phyloP scores from a whole-genome alignment of 2,329 filamentous ascomycete genomes.

The Trichoderma sp. region DNA sequence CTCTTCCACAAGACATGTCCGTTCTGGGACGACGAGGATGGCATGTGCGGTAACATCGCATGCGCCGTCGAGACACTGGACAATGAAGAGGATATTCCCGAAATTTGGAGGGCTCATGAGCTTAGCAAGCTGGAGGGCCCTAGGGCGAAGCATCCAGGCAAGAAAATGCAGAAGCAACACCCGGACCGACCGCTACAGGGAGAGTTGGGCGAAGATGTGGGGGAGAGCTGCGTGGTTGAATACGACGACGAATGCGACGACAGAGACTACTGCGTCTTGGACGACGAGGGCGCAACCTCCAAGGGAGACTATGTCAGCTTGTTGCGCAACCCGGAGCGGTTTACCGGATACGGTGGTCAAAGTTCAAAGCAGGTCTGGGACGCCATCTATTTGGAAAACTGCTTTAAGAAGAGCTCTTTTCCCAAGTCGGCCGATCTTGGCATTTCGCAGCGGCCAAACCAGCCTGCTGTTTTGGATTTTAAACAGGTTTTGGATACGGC shows the following conservation, averaged over 20 bases:
- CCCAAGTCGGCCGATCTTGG: constrained; percentile 56
- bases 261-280: constrained; percentile 92
- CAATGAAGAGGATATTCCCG: constrained; percentile 89
- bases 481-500: constrained; percentile 58
- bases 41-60: constrained; percentile 94
- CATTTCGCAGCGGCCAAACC: constrained; percentile 39
- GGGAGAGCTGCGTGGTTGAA: constrained; percentile 94
- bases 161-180: constrained; percentile 66
- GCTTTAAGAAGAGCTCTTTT: constrained; percentile 72
- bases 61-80: constrained; percentile 95
- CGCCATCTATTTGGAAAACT: constrained; percentile 95
- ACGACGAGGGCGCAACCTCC: constrained; percentile 80
- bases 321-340: constrained; percentile 88
- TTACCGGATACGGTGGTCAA: constrained; percentile 86
- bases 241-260: constrained; percentile 97
- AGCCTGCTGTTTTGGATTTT: constrained; percentile 58
- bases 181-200: constrained; percentile 75
- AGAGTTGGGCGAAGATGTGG: constrained; percentile 77
- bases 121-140: constrained; percentile 90
- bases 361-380: constrained; percentile 92
- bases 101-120: constrained; percentile 87
- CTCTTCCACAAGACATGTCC: constrained; percentile 92
- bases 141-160: constrained; percentile 82
- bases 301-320: constrained; percentile 98
- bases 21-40: constrained; percentile 91